Conservation (phyloP, 441 rosid genomes). For the Mallotus japonicus region DNA sequence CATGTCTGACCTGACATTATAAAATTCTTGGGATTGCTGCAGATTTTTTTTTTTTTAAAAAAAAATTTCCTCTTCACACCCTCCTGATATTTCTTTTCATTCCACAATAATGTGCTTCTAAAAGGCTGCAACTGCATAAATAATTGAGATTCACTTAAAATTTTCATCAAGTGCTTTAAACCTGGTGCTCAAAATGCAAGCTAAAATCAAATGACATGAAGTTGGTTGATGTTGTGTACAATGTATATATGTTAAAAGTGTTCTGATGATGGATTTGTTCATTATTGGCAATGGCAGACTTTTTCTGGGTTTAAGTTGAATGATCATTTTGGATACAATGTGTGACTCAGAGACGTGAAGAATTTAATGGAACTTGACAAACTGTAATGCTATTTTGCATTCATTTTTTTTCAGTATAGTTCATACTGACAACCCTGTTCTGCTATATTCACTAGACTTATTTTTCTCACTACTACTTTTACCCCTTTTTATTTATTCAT, state of each 20-base stretch:
- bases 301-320: too few relatives aligned
- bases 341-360: background rate
- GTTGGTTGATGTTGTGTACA: background rate
- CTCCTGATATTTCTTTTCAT: background rate
- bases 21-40: conserved; percentile 25
- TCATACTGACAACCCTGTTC: conserved; percentile 12
- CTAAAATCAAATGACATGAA: too few relatives aligned
- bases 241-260: background rate
- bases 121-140: background rate
- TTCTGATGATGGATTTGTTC: background rate
- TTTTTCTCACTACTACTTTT: background rate
- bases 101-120: background rate
- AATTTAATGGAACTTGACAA: conserved; percentile 20
- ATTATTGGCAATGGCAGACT: too few relatives aligned
- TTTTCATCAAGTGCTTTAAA: background rate
- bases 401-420: background rate
- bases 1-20: conserved; percentile 5
- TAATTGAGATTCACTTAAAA: background rate
- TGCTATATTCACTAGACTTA: background rate
- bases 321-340: background rate
- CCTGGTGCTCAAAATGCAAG: too few relatives aligned
- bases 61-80: too few relatives aligned
- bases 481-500: too few relatives aligned
- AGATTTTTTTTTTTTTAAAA: background rate
- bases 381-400: background rate